Evolutionary conservation across 805 yeast genomes (phyloP), one percentile per base, ranked within the genome.

Genomic region (Soucietia sequanensis): DNA sequence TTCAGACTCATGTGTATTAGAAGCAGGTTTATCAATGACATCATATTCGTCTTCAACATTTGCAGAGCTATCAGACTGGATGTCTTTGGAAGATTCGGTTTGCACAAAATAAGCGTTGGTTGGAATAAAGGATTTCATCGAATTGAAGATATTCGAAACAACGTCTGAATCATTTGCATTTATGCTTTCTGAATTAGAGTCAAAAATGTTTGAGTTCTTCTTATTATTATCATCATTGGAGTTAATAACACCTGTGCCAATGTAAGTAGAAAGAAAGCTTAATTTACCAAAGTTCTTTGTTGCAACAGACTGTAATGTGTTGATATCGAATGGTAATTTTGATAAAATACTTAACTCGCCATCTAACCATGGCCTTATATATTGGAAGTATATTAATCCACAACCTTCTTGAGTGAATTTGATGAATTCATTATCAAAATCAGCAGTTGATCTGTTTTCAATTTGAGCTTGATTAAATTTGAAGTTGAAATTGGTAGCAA

Each of bases 1-100:
- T 27, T 26, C 31, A 7, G 38, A 35, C 30, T 28, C 22, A 22
- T 18, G 23, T 17, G 14, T 19, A 13, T 30, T 23, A 23, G 7
- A 18, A 5, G 20, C 15, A 5, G 56, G 48, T 16, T 50, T 48
- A 24, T 65, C 73, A 27, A 76, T 73, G 18, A 76, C 53, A 37
- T 73, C 79, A 53, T 65, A 75, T 23, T 69, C 80, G 5, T 55
- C 57, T 10, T 31, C 39, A 8, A 41, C 44, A 8, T 30, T 38
- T 15, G 20, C 31, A 21, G 30, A n/a, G n/a, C n/a, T n/a, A n/a
- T n/a, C n/a, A n/a, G n/a, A 7, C 21, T 5, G 15, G 10, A n/a
- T 33, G 7, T 25, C 24, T 18, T 11, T 23, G 23, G 17, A 22
- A 9, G n/a, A 29, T 14, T 11, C 27, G 12, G 12, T 23, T 7